A percentile compares a stretch with the other conserved stretches of the same genome.
These are phyloP conservation scores for Heliophila coronopifolia DNA, from an alignment of 441 rosid species.

Conservation along the genomic window DNA sequence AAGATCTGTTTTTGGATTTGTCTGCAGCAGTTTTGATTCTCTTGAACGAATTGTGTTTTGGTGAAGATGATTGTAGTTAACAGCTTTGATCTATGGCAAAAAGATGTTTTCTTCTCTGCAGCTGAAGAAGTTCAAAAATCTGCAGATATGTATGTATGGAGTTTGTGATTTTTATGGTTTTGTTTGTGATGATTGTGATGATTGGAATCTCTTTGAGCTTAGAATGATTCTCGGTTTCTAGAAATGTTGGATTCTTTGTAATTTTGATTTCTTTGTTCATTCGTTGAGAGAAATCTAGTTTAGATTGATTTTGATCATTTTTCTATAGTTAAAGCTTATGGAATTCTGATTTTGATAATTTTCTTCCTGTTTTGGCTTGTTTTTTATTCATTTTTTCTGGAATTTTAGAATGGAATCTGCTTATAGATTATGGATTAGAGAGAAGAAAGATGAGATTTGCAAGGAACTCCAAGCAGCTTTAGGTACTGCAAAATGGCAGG, in stretches of 20 bases:
- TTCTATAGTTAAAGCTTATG: not conserved
- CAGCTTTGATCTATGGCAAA: slow-evolving; percentile 76
- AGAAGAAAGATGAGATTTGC: slow-evolving; percentile 47
- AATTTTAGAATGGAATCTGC: slow-evolving; percentile 62
- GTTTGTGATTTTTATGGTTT: not conserved
- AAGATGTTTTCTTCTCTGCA: slow-evolving; percentile 73
- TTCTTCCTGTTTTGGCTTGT: not conserved
- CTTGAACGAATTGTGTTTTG: not conserved
- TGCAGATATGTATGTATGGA: slow-evolving; percentile 48
- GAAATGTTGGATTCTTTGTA: not conserved
- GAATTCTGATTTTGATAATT: not conserved
- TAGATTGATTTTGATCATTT: too few species aligned
- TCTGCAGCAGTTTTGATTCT: not conserved
- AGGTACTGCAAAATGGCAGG: slow-evolving; percentile 94
- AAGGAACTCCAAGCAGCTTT: slow-evolving; percentile 67
- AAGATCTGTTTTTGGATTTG: too few species aligned
- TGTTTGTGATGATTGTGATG: not conserved
- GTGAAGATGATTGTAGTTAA: slow-evolving; percentile 63
- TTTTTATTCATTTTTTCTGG: slow-evolving; percentile 12
- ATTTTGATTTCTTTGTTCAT: not conserved
- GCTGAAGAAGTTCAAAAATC: slow-evolving; percentile 92
- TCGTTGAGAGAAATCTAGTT: not conserved
- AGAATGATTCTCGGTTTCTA: not conserved
- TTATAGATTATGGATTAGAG: slow-evolving; percentile 61
- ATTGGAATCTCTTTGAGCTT: not conserved